Percentiles rank a stretch among this genome's conserved stretches.
phyloP scores from a whole-genome alignment of 2,329 filamentous ascomycete species.

The Fusarium gaditjirri region DNA sequence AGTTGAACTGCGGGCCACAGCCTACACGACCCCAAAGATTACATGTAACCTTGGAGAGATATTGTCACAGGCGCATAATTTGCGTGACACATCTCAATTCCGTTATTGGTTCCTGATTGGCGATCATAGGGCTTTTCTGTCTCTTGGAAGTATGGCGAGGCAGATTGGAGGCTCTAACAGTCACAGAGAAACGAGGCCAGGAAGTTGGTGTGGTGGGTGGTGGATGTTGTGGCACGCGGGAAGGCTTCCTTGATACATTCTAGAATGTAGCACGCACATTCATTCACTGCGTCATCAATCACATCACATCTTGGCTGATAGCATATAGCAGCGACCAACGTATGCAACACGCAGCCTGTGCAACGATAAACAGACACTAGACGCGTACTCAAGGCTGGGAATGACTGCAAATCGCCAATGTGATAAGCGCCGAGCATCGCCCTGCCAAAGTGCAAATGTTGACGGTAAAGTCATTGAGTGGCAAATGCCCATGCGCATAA shows the following conservation, averaged over 20 bases:
- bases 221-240: background rate
- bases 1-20: background rate
- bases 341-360: background rate
- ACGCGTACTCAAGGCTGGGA: background rate
- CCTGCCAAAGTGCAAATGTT: slow-evolving; percentile 5
- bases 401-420: background rate
- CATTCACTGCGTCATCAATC: background rate
- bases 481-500: background rate
- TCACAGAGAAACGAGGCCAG: background rate
- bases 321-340: background rate
- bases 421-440: slow-evolving; percentile 5
- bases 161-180: background rate
- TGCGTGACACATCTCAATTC: background rate
- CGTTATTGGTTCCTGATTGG: background rate
- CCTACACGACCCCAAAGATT: background rate
- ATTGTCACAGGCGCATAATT: background rate
- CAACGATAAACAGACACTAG: background rate
- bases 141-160: background rate
- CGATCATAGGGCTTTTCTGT: slow-evolving; percentile 9
- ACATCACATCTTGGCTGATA: background rate
- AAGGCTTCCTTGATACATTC: slow-evolving; percentile 6
- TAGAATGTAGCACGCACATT: slow-evolving; percentile 15
- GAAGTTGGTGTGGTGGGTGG: background rate
- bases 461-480: background rate
- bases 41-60: background rate